Base-by-base conservation (phyloP, 148 eudicot genomes). In the Nepenthes gracilis region DNA sequence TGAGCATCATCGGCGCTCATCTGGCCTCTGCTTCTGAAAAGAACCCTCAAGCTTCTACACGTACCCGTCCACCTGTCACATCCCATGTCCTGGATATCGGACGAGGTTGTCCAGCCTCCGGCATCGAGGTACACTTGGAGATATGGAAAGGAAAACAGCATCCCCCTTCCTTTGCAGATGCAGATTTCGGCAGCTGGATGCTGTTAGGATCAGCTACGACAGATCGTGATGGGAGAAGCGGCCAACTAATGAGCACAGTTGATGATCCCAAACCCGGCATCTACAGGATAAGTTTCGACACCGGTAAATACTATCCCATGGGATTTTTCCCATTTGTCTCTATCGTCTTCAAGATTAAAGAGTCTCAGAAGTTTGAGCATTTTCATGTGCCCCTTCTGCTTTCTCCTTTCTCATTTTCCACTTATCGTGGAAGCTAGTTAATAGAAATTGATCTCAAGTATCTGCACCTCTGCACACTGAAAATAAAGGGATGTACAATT, bases 331-430 rank as follows among this genome's bases (percentile, higher is more conserved):
- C 99, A 1, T 81, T 74, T 14, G 96, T 93, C 35, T 86, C 84
- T 1, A 75, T 93, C 57, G 95, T 84, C 62, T 93, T 93, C 58
- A 85, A 83, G 72, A 81, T 93, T 55, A 81, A 74, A 38, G 96
- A 93, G 50, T 77, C 91, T 1, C 96, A 88, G 81, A 78, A 82
- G 74, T 70, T 68, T 63, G 99, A 88, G 59, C 96, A 93, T 74
- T 93, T 93, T 75, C 99, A 93, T 53, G 99, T 93, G 57, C 99
- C 99, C 48, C 67, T 93, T 47, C 66, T 93, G 76, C 78, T 93
- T 34, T 83, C 99, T 6, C 99, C 96, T 60, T 93, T 88, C 61
- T 86, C 96, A 33, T 89, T 84, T 77, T 78, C 87, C 34, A 93
- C 98, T 1, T 90, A 87, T 63, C 88, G 95, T 6, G 97, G 97